phyloP scores from a whole-genome alignment of 1,139 yeast genomes.

The Lodderomyces beijingensis region DNA sequence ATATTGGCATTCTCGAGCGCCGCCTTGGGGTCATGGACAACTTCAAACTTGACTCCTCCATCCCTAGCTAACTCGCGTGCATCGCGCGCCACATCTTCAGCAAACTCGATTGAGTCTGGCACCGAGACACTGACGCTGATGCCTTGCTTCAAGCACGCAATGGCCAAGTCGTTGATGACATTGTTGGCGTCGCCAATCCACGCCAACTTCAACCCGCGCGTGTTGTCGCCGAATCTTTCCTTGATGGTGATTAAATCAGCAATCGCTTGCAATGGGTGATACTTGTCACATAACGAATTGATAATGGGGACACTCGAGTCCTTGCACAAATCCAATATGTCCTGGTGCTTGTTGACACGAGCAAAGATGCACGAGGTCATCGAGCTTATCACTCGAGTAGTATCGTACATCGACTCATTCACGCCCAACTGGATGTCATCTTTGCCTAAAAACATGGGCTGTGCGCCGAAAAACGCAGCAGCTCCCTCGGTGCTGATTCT shows the following conservation, averaged over 20 bases:
- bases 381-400: constrained; percentile 83
- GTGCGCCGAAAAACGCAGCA: constrained; percentile 87
- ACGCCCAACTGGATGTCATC: constrained; percentile 96
- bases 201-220: constrained; percentile 69
- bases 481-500: constrained; percentile 95
- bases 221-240: constrained; percentile 56
- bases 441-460: constrained; percentile 92
- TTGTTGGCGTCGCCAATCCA: constrained; percentile 98
- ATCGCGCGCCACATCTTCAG: constrained; percentile 47
- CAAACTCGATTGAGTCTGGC: constrained; percentile 69
- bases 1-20: constrained; percentile 77
- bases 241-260: constrained; percentile 84
- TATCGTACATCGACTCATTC: constrained; percentile 84
- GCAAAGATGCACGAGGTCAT: constrained; percentile 96
- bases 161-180: constrained; percentile 89
- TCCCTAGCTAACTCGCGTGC: constrained; percentile 53
- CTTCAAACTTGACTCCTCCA: constrained; percentile 52
- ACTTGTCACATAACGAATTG: constrained; percentile 87
- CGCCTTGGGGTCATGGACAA: constrained; percentile 66
- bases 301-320: constrained; percentile 86
- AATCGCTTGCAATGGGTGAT: constrained; percentile 93
- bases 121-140: constrained; percentile 81
- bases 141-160: constrained; percentile 83
- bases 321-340: constrained; percentile 70
- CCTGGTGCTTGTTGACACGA: constrained; percentile 83